Evolutionary conservation across 306 rosid species (phyloP).

Genomic region (Senna tora): DNA sequence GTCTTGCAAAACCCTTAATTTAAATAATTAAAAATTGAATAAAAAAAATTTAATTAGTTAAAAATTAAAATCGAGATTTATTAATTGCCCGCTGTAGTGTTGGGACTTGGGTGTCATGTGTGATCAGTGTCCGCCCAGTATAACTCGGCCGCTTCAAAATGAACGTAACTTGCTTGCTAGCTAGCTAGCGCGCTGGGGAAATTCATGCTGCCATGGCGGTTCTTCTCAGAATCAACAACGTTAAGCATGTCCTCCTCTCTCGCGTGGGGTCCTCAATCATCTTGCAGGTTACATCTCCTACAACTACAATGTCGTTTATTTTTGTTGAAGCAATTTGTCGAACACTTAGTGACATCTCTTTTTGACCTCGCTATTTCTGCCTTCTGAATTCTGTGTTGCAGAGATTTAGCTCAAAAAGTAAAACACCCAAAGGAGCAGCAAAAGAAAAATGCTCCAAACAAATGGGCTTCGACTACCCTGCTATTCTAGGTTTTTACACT

Average conservation of each 20-base stretch:
- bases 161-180: background rate
- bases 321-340: slow-evolving; percentile 15
- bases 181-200: background rate
- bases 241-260: background rate
- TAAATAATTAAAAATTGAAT: too few relatives aligned
- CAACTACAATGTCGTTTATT: background rate
- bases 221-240: background rate
- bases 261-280: background rate
- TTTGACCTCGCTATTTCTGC: background rate
- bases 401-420: slow-evolving; percentile 35
- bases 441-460: slow-evolving; percentile 14
- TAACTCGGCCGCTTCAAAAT: background rate
- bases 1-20: too few relatives aligned
- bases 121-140: too few relatives aligned
- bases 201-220: slow-evolving; percentile 7
- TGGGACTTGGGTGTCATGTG: too few relatives aligned
- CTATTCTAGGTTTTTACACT: slow-evolving; percentile 26
- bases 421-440: slow-evolving; percentile 10
- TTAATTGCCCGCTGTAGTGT: too few relatives aligned
- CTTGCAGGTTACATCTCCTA: background rate
- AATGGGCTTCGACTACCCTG: background rate
- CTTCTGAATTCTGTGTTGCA: slow-evolving; percentile 15
- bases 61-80: too few relatives aligned
- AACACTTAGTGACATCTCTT: slow-evolving; percentile 13
- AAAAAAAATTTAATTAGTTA: too few relatives aligned